phyloP scores from a whole-genome alignment of 331 rosid genomes.

The Erythrophleum ivorense region DNA sequence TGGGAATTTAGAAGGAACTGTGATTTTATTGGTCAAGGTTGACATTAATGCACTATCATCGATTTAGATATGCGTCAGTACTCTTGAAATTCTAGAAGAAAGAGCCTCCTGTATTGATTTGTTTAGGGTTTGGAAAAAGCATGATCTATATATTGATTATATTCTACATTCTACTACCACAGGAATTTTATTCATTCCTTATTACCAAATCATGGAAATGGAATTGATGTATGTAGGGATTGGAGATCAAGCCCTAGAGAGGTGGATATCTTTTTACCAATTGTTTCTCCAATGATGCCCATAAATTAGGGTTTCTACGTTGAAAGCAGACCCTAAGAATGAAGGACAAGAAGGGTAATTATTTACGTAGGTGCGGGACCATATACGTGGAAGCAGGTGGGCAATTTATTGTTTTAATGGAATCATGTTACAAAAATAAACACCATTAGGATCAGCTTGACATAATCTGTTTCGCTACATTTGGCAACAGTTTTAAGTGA shows the following conservation, averaged over 20 bases:
- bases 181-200: conserved; percentile 44
- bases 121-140: conserved; percentile 45
- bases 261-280: neutral
- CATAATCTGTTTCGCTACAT: conserved; percentile 44
- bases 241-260: conserved; percentile 42
- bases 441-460: conserved; percentile 43
- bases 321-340: conserved; percentile 38
- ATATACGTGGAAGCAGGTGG: conserved; percentile 44
- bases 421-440: conserved; percentile 45
- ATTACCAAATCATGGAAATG: conserved; percentile 39
- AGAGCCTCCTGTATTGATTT: conserved; percentile 14
- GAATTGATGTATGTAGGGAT: conserved; percentile 44
- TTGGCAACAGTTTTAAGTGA: conserved; percentile 45
- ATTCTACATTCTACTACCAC: conserved; percentile 29
- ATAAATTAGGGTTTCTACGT: conserved; percentile 46
- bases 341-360: conserved; percentile 49
- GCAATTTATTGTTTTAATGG: conserved; percentile 42
- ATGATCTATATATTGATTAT: conserved; percentile 13
- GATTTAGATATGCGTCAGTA: conserved; percentile 35
- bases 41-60: conserved; percentile 1
- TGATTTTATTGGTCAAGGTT: neutral
- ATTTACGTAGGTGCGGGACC: conserved; percentile 58
- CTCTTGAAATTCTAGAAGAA: conserved; percentile 38
- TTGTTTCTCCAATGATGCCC: conserved; percentile 39
- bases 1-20: neutral